Evolutionary conservation across 2,329 filamentous ascomycete species (phyloP), one percentile per base, ranked within the genome.

Genomic region (Periconia sp.): DNA sequence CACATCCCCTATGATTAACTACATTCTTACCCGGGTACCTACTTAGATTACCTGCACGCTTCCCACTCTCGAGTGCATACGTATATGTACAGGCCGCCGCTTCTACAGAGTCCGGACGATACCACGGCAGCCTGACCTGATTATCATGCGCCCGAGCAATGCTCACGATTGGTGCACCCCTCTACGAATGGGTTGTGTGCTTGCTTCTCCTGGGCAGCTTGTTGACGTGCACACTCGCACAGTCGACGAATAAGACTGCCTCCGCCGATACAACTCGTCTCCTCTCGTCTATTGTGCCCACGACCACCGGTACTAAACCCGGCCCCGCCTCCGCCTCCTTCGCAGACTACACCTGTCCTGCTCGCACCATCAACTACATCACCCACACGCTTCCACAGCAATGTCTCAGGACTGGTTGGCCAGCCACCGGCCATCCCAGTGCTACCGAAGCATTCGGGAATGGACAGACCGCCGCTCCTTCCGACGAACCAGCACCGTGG

Each of bases 311-410:
- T 47, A 45, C 50, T 6, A 52, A 59, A 45, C 44, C 53, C 35
- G 47, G 53, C 15, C 37, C 52, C 35, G 46, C 58, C 23, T 41
- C 55, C 19, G 54, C 63, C 54, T 59, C 62, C 15, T 65, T 63
- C 45, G 53, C 55, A 50, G 55, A 80, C 2, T 37, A 13, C 33
- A 77, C 75, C 46, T 82, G 79, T 68, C 75, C 74, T 13, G 79
- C 73, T 56, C 83, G 84, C 61, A 91, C 87, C 1, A 85, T 91
- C 68, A 92, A 93, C 74, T 91, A 92, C 73, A 90, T 93, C 57
- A 92, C 89, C 11, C 88, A 92, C 62, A 85, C 84, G 1, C 76
- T 92, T 40, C 88, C 88, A 11, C 88, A 91, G 69, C 88, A 89
- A 76, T 93, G 90, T 68, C 78, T 91, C 19, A 84, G 83, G 46